phyloP scores from a whole-genome alignment of 2,329 filamentous ascomycete genomes.

The Blastomyces percursus region DNA sequence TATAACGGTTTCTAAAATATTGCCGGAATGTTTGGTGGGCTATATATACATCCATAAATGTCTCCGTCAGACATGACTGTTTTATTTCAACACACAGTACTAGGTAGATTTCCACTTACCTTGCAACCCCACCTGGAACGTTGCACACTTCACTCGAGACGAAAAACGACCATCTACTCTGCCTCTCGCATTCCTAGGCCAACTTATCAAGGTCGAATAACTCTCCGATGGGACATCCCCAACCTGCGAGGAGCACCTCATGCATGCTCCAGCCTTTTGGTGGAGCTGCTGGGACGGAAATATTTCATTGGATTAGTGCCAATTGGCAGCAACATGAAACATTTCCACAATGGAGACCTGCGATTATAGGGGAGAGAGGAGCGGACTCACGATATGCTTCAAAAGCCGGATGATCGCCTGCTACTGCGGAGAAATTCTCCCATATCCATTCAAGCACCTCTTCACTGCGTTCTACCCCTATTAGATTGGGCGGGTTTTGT shows the following conservation, averaged over 20 bases:
- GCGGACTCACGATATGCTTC: constrained; percentile 34
- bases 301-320: not conserved
- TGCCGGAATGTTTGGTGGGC: constrained; percentile 13
- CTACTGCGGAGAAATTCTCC: constrained; percentile 49
- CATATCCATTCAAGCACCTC: constrained; percentile 48
- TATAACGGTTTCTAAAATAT: constrained; percentile 11
- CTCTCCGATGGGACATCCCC: constrained; percentile 42
- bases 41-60: not conserved
- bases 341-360: not conserved
- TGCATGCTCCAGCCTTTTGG: constrained; percentile 24
- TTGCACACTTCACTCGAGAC: constrained; percentile 40
- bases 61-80: not conserved
- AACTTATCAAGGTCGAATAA: constrained; percentile 38
- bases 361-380: constrained; percentile 26
- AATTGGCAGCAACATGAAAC: not conserved
- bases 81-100: too few species aligned
- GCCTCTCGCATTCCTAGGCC: constrained; percentile 27
- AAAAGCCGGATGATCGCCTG: constrained; percentile 46
- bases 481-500: constrained; percentile 25
- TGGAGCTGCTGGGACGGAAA: not conserved
- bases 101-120: constrained; percentile 2
- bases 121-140: constrained; percentile 36
- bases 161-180: constrained; percentile 41
- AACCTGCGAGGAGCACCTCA: constrained; percentile 41
- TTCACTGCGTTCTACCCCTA: constrained; percentile 41